Evolutionary conservation across 257 asterid genomes (phyloP), one percentile per base, ranked within the genome.

Genomic region (Handroanthus guayacan): DNA sequence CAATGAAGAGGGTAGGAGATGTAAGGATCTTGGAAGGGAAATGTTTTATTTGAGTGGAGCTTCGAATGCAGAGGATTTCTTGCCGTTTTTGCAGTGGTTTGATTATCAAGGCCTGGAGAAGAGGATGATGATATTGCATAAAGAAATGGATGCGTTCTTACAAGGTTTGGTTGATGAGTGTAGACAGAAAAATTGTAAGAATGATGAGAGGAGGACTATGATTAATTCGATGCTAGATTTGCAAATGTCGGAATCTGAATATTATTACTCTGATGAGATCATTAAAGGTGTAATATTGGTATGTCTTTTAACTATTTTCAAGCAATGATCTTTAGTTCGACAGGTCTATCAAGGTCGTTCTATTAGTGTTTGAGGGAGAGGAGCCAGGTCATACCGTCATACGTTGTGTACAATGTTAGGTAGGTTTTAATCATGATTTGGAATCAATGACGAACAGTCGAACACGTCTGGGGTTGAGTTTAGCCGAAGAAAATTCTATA

Each of bases 211-310:
- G 5, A 72, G 48, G 67, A 79, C 67, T 2, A 57, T 79, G 39
- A 74, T 79, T 6, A 58, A 67, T 6, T 61, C 76, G 2, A 60
- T 73, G 72, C 34, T 79, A 25, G 58, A 25, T 14, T 39, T 73
- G 57, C 83, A 73, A 9, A 6, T 6, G 4, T 25, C 10, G 0
- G 75, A 79, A 51, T 75, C 79, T 20, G 63, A 58, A 39, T 41
- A 56, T 50, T 79, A 74, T 50, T 79, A 74, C 72, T 65, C 83
- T 0, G 75, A 66, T 79, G 83, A 79, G 37, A 72, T 74, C 66
- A 58, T 79, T 14, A 79, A 79, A 66, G 83, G 79, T 48, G 66
- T 79, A 48, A 62, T 80, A 9, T 25, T 75, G 80, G 83, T 78
- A 78, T 48, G 72, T 38, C 45, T 47, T 9, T 50, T 11, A 50